Evolutionary conservation across 116 monocot species (phyloP).

Genomic region (Zostera marina): DNA sequence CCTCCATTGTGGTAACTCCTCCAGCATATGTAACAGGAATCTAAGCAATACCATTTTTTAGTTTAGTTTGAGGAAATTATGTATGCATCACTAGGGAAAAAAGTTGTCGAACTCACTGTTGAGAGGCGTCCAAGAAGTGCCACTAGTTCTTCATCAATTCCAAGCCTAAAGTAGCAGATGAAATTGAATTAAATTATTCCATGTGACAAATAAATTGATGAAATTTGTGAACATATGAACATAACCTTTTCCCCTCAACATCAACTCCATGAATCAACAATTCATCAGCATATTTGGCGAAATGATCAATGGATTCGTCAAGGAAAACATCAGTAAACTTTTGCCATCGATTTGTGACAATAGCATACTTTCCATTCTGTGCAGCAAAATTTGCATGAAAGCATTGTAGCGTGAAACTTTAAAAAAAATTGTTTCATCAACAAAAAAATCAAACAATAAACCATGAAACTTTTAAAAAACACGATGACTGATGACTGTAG

Average conservation of each 20-base stretch:
- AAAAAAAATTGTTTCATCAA: neutral
- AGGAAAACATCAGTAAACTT: conserved; percentile 73
- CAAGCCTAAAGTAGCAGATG: conserved; percentile 35
- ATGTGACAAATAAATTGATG: neutral
- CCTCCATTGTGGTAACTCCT: conserved; percentile 64
- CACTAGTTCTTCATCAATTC: conserved; percentile 91
- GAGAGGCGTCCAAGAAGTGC: conserved; percentile 49
- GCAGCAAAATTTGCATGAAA: neutral
- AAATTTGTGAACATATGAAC: neutral
- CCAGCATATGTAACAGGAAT: conserved; percentile 94
- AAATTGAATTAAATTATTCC: neutral
- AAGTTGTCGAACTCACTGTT: conserved; percentile 35
- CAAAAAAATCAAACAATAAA: too few relatives aligned
- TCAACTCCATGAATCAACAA: conserved; percentile 97
- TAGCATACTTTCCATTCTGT: conserved; percentile 69
- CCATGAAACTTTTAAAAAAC: too few relatives aligned
- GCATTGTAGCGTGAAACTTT: neutral
- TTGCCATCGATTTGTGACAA: conserved; percentile 95
- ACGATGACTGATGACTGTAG: too few relatives aligned
- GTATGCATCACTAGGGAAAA: neutral
- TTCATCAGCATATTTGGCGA: conserved; percentile 67
- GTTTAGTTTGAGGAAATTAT: neutral
- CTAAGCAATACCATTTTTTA: conserved; percentile 16
- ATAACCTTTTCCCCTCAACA: conserved; percentile 87
- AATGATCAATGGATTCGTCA: conserved; percentile 38